A percentile compares a stretch with the other conserved stretches of the same genome.
Conservation (phyloP, 768 basidiomycete genomes). For the Chiua virens region DNA sequence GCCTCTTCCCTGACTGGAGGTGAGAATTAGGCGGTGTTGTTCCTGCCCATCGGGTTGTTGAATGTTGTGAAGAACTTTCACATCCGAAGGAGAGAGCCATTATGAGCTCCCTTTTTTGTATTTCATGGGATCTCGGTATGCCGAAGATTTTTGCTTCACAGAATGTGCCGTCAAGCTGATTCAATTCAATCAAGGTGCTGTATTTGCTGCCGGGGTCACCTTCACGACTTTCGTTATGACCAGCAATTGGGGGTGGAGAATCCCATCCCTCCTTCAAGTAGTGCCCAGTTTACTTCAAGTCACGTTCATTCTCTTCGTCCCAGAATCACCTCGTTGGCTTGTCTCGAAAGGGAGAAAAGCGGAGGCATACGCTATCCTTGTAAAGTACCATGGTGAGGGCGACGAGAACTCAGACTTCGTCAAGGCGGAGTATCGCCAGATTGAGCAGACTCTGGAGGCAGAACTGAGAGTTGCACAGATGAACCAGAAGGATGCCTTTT, state of each 20-base stretch:
- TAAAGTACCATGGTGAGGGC: conserved; percentile 62
- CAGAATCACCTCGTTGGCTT: conserved; percentile 65
- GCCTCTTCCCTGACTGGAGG: conserved; percentile 7
- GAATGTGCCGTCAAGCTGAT: conserved; percentile 7
- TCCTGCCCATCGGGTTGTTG: too few species aligned
- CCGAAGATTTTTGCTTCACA: too few species aligned
- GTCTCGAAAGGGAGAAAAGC: conserved; percentile 52
- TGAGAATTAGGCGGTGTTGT: conserved; percentile 12
- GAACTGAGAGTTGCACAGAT: conserved; percentile 2
- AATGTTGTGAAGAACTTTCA: conserved; percentile 19
- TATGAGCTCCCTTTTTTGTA: conserved; percentile 11
- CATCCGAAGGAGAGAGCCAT: conserved; percentile 22
- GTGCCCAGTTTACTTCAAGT: conserved; percentile 55
- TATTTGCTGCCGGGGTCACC: conserved; percentile 49
- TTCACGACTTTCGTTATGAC: conserved; percentile 63
- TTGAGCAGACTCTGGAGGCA: conserved; percentile 50
- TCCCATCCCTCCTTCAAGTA: conserved; percentile 41
- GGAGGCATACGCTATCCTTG: conserved; percentile 48
- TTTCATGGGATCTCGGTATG: conserved; percentile 9
- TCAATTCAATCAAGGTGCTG: conserved; percentile 5
- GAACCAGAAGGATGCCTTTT: neutral
- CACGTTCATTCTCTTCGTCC: conserved; percentile 53
- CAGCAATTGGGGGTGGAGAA: conserved; percentile 19
- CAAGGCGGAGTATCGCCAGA: conserved; percentile 56
- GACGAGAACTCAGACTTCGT: conserved; percentile 51